Conservation (phyloP, 2,329 filamentous ascomycete genomes). For the Trichoderma atrobrunneum region DNA sequence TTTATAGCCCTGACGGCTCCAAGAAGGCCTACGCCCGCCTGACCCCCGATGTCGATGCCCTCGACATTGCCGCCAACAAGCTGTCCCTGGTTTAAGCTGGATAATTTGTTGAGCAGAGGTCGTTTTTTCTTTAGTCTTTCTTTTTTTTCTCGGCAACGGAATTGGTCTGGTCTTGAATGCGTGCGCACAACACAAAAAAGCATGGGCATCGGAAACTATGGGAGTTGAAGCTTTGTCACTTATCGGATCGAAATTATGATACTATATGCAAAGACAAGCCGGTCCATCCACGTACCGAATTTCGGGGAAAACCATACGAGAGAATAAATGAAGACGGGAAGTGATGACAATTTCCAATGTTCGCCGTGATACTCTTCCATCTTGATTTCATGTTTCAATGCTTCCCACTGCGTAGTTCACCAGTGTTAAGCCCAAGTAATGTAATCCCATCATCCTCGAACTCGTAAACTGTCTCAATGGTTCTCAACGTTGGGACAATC, state of each 20-base stretch:
- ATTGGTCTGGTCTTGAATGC: constrained; percentile 40
- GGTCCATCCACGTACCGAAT: constrained; percentile 15
- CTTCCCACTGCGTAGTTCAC: neutral
- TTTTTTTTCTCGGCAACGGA: constrained; percentile 36
- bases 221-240: constrained; percentile 35
- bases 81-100: constrained; percentile 83
- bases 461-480: neutral
- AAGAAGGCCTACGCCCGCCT: constrained; percentile 99
- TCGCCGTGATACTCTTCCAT: neutral
- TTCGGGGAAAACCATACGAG: neutral
- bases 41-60: constrained; percentile 93
- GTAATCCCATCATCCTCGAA: neutral
- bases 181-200: constrained; percentile 20
- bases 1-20: constrained; percentile 79
- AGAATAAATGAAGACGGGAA: constrained; percentile 4
- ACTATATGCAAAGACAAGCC: constrained; percentile 21
- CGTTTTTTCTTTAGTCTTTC: neutral
- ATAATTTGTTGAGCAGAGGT: neutral
- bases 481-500: neutral
- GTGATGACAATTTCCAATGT: neutral
- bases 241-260: constrained; percentile 37
- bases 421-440: neutral
- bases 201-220: constrained; percentile 38
- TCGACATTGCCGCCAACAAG: constrained; percentile 99
- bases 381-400: neutral